phyloP scores from a whole-genome alignment of 2,329 filamentous ascomycete species.

The Exserohilum rostratum region DNA sequence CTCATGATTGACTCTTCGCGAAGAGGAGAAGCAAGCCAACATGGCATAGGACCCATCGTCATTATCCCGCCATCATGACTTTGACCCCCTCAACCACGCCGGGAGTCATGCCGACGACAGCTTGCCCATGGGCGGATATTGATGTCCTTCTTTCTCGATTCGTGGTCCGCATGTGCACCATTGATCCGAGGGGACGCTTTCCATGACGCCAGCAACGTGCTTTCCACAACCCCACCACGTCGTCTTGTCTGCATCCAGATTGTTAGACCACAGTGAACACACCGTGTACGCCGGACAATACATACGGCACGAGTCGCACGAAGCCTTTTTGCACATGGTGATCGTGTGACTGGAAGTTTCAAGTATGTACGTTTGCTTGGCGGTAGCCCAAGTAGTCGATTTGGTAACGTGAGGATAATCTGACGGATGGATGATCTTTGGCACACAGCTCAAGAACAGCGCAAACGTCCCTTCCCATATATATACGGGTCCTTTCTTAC shows the following conservation, averaged over 20 bases:
- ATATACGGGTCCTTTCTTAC: background rate
- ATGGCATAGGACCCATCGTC: background rate
- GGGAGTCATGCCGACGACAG: conserved; percentile 36
- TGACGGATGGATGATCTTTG: background rate
- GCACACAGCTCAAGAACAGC: background rate
- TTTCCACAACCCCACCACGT: conserved; percentile 71
- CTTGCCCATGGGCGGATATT: conserved; percentile 69
- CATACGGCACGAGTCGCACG: conserved; percentile 68
- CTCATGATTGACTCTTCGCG: background rate
- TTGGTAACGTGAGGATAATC: background rate
- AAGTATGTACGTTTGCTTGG: background rate
- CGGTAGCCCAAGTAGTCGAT: background rate
- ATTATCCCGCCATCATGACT: background rate
- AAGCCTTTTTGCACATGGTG: conserved; percentile 69
- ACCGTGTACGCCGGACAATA: conserved; percentile 14
- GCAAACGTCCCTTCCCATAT: background rate
- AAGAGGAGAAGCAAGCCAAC: background rate
- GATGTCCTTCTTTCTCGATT: conserved; percentile 64
- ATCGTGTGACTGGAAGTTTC: background rate
- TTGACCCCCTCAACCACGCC: conserved; percentile 5
- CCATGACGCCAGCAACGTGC: conserved; percentile 68
- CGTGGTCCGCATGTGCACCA: conserved; percentile 71
- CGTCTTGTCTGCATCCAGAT: conserved; percentile 55
- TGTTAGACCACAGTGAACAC: background rate
- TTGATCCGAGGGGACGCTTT: conserved; percentile 61